Conservation (phyloP, 2,329 filamentous ascomycete species). For the Thelonectria discophora region DNA sequence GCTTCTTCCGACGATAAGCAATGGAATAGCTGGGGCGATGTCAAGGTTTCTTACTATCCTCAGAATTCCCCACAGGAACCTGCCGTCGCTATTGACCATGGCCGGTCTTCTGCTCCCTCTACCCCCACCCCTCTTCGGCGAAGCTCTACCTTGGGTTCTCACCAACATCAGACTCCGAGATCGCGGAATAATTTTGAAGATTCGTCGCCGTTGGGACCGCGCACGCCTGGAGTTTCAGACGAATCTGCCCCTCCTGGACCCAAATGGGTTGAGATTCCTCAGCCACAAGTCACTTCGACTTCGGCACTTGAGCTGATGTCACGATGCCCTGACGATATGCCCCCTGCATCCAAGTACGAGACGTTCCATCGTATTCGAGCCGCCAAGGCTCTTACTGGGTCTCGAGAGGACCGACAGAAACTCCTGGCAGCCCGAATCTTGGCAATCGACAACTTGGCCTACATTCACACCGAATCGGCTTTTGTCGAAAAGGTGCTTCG, state of each 20-base stretch:
- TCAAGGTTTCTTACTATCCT: conserved; percentile 83
- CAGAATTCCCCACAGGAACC: conserved; percentile 43
- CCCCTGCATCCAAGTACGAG: conserved; percentile 80
- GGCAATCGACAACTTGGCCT: conserved; percentile 89
- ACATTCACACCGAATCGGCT: conserved; percentile 82
- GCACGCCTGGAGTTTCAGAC: conserved; percentile 51
- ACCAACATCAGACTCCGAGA: conserved; percentile 55
- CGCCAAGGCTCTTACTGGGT: conserved; percentile 79
- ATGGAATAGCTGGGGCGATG: conserved; percentile 83
- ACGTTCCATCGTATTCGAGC: conserved; percentile 83
- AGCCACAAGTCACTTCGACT: conserved; percentile 60
- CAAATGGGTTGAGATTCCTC: conserved; percentile 72
- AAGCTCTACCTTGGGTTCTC: conserved; percentile 63
- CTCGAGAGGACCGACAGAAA: conserved; percentile 73
- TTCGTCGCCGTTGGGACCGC: conserved; percentile 59
- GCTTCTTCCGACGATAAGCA: conserved; percentile 66
- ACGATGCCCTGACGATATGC: conserved; percentile 69
- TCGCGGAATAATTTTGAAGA: conserved; percentile 49
- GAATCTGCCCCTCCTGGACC: conserved; percentile 54
- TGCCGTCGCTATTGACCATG: conserved; percentile 37
- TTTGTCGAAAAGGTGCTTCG: conserved; percentile 88
- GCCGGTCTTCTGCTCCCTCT: conserved; percentile 61
- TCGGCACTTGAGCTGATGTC: conserved; percentile 66
- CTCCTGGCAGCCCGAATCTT: conserved; percentile 84
- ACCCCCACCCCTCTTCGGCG: conserved; percentile 82